Evolutionary conservation across 768 basidiomycete species (phyloP).

Genomic region (Galerina marginata): DNA sequence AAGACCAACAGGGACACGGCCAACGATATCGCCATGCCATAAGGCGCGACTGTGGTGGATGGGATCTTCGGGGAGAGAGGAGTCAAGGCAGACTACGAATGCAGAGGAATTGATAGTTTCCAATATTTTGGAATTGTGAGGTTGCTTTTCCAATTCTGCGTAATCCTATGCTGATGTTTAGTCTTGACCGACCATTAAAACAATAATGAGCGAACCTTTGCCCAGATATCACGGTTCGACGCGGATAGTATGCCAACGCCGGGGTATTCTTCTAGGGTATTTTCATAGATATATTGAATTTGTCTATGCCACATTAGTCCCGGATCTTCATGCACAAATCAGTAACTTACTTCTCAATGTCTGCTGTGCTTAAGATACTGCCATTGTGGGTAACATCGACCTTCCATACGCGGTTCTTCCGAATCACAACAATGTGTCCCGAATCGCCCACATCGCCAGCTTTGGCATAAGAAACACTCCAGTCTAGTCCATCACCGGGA

Average conservation of each 20-base stretch:
- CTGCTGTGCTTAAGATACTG: conserved; percentile 63
- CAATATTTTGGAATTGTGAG: conserved; percentile 68
- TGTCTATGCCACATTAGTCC: conserved; percentile 54
- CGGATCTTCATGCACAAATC: neutral
- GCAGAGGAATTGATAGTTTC: conserved; percentile 84
- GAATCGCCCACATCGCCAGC: conserved; percentile 59
- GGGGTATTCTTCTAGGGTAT: conserved; percentile 66
- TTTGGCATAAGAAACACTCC: conserved; percentile 72
- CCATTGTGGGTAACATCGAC: conserved; percentile 64
- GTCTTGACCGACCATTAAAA: neutral
- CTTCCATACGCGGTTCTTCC: conserved; percentile 87
- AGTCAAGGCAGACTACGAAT: conserved; percentile 83
- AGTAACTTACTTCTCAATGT: conserved; percentile 62
- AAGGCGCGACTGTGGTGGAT: conserved; percentile 70
- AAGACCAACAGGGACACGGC: conserved; percentile 57
- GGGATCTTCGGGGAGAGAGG: conserved; percentile 53
- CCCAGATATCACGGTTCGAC: conserved; percentile 87
- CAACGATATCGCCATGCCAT: conserved; percentile 80
- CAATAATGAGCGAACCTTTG: conserved; percentile 56
- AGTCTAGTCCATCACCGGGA: conserved; percentile 80
- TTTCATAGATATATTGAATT: conserved; percentile 72
- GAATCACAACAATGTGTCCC: conserved; percentile 85
- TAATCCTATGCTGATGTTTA: conserved; percentile 55
- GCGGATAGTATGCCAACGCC: conserved; percentile 80
- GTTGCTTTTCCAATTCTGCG: conserved; percentile 58